Base-by-base conservation (phyloP, 805 yeast species). In the Tetrapisispora nanseiensis region DNA sequence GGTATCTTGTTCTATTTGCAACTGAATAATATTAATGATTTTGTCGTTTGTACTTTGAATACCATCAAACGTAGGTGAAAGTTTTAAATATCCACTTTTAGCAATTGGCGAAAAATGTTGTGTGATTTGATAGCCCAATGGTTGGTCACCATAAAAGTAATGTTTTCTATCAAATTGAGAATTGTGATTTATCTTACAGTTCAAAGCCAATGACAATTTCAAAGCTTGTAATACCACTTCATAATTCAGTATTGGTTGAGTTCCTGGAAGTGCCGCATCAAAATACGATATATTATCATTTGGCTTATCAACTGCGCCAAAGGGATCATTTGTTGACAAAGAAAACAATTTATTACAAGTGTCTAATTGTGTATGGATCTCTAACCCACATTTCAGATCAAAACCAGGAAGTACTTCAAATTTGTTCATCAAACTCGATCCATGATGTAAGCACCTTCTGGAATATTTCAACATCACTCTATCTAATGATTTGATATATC, bases 141-240 rank as follows among this genome's bases (percentile, higher is more conserved):
- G 98, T 59, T 92, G 97, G 61, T 92, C 98, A 1, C 89, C 90
- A 60, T 92, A 92, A 61, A 92, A 87, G 60, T 92, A 92, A 59
- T 92, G 98, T 61, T 92, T 92, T 50, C 98, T 69, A 56, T 92
- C 98, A 60, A 92, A 92, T 1, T 80, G 68, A 1, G 90, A 82
- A 7, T 55, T 48, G 0, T 61, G 49, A 44, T 74, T 75, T 13
- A 92, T 70, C 0, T 68, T 57, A 45, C 86, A 74, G 27, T 80
- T 70, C 40, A 89, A 61, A 0, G 92, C 85, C 2, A 74, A 60
- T 0, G 94, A 89, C 1, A 95, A 76, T 51, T 76, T 76, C 32
- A 86, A 54, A 0, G 95, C 95, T 27, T 74, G 71, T 1, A 75
- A 53, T 4, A 90, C 57, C 1, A 89, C 89, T 51, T 86, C 82